phyloP scores from a whole-genome alignment of 495 filamentous ascomycete genomes.

The Tetracladium setigerum region DNA sequence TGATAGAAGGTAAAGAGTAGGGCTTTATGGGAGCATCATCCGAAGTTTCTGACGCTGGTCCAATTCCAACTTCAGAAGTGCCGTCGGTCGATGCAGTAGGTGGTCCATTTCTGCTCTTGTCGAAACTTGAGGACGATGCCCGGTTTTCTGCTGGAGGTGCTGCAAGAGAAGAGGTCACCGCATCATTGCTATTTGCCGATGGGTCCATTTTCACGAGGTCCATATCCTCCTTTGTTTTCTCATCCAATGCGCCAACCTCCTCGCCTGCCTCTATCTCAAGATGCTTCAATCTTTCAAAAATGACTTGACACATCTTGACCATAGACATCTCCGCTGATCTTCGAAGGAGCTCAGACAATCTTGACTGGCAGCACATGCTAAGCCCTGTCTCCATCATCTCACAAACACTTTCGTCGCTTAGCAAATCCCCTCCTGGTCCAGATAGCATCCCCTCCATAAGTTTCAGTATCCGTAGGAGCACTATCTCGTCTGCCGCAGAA shows the following conservation, averaged over 20 bases:
- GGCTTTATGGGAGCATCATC: slow-evolving; percentile 62
- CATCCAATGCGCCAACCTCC: slow-evolving; percentile 50
- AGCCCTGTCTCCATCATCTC: slow-evolving; percentile 99
- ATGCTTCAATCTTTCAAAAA: slow-evolving; percentile 86
- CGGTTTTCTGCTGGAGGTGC: slow-evolving; percentile 33
- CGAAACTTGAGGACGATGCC: slow-evolving; percentile 17
- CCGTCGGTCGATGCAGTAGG: slow-evolving; percentile 12
- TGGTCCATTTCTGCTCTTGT: slow-evolving; percentile 10
- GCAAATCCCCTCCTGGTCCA: slow-evolving; percentile 80
- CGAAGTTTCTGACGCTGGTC: slow-evolving; percentile 26
- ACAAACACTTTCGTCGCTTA: slow-evolving; percentile 95
- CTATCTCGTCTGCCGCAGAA: slow-evolving; percentile 89
- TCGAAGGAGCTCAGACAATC: slow-evolving; percentile 84
- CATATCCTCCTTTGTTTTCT: slow-evolving; percentile 56
- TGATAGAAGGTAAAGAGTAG: slow-evolving; percentile 87
- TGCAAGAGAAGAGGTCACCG: slow-evolving; percentile 28
- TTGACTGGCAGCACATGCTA: slow-evolving; percentile 92
- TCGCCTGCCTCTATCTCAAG: slow-evolving; percentile 65
- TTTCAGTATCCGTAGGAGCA: slow-evolving; percentile 85
- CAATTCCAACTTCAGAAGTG: slow-evolving; percentile 14
- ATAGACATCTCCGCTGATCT: slow-evolving; percentile 93
- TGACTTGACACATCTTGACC: slow-evolving; percentile 97
- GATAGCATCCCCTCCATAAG: slow-evolving; percentile 98
- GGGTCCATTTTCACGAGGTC: slow-evolving; percentile 83
- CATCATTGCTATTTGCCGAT: slow-evolving; percentile 62